Base-by-base conservation (phyloP, 352 stramenopile species). In the Aphanomyces invadans region DNA sequence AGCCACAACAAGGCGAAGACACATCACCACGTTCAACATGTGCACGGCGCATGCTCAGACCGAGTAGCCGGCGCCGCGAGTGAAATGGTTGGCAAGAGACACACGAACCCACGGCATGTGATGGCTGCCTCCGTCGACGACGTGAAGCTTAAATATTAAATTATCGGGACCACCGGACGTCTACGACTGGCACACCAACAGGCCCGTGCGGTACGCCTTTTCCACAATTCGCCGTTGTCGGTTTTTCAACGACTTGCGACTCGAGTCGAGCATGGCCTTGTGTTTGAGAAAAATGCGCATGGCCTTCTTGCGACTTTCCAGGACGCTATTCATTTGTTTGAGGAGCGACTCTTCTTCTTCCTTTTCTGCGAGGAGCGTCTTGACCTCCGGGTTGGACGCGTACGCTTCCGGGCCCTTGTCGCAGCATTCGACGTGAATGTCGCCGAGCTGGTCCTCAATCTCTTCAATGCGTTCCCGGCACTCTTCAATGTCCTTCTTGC, bases 211-310 rank as follows among this genome's bases (percentile, higher is more conserved):
- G 49, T 57, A 67, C 3, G 60, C 60, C 33, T 67, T 67, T n/a
- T 67, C 60, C 3, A 67, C 60, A 28, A 67, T 67, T 9, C 60
- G 60, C 10, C 60, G 60, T 26, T 67, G 60, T 44, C 60, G 60
- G 33, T 67, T 67, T 38, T 64, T 46, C 31, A 64, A 38, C 19
- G 55, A 64, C 49, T 67, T 67, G 60, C 60, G 60, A 39, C 38
- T 57, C 4, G 17, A 45, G 33, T 67, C 60, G 1, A 67, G 33
- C 19, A 67, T 52, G 19, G 60, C 48, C 26, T 67, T 67, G 49
- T 67, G 60, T 38, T 67, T 67, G 42, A 67, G 19, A 28, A 67
- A 51, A 25, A 67, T 67, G 19, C 60, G 60, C 60, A 67, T 67
- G 32, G 60, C 31, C 10, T 29, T 28, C 36, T 67, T 67, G 32